phyloP scores from a whole-genome alignment of 257 asterid species.

The Nicotiana undulata region DNA sequence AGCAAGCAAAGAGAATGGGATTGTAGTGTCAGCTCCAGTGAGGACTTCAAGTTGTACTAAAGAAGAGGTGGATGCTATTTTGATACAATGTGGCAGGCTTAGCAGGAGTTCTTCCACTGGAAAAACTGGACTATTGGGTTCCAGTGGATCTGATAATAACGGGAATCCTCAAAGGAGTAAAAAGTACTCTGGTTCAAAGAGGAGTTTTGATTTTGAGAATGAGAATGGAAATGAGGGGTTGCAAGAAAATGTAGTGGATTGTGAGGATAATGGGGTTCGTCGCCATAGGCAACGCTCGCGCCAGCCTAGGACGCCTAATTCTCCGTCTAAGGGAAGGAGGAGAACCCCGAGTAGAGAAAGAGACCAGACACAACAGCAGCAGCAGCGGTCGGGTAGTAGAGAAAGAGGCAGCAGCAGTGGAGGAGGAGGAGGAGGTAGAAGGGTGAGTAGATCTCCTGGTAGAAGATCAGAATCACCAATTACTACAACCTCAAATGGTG shows the following conservation, averaged over 20 bases:
- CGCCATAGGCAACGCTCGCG: conserved; percentile 62
- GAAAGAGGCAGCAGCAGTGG: conserved; percentile 36
- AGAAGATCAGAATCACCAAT: conserved; percentile 93
- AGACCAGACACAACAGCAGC: conserved; percentile 33
- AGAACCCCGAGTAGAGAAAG: conserved; percentile 95
- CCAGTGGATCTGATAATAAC: conserved; percentile 32
- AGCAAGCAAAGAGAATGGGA: conserved; percentile 13
- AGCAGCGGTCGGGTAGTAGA: conserved; percentile 68
- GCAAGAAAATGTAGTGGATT: conserved; percentile 19
- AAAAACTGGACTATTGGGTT: conserved; percentile 30
- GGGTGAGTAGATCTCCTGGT: conserved; percentile 93
- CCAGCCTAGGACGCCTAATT: conserved; percentile 26
- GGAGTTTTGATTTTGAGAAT: conserved; percentile 85
- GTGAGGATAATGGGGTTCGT: conserved; percentile 35
- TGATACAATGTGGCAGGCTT: conserved; percentile 94
- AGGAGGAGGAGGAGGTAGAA: conserved; percentile 54
- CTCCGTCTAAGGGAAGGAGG: conserved; percentile 61
- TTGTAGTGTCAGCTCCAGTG: conserved; percentile 38
- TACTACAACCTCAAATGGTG: conserved; percentile 14
- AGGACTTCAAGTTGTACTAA: conserved; percentile 92
- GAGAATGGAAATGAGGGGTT: conserved; percentile 30
- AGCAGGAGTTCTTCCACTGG: conserved; percentile 89
- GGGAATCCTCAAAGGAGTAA: conserved; percentile 26
- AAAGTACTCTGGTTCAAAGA: conserved; percentile 84
- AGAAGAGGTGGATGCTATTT: conserved; percentile 88